phyloP scores from a whole-genome alignment of 2,329 filamentous ascomycete genomes.

The Cladophialophora chaetospira region DNA sequence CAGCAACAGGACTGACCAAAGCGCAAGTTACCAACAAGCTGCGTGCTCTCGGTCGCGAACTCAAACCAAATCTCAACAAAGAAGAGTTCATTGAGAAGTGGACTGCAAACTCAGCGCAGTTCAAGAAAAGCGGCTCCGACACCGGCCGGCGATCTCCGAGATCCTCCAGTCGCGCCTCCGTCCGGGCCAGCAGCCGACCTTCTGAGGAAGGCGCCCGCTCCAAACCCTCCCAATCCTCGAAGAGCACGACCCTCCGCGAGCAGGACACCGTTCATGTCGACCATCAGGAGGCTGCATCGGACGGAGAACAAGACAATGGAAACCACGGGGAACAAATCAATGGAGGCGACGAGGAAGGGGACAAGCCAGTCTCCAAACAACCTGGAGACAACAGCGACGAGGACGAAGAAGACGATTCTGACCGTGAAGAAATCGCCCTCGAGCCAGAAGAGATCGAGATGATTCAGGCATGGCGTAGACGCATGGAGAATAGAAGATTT shows the following conservation, averaged over 20 bases:
- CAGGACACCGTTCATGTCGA: too few relatives aligned
- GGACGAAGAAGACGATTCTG: background rate
- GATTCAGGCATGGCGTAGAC: background rate
- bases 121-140: background rate
- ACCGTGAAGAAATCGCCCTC: background rate
- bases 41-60: background rate
- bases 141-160: background rate
- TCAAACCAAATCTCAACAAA: background rate
- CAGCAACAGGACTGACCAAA: background rate
- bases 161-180: background rate
- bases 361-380: too few relatives aligned
- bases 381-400: background rate
- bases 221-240: background rate
- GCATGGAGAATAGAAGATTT: background rate
- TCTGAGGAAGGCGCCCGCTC: background rate
- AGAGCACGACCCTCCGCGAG: too few relatives aligned
- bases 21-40: background rate
- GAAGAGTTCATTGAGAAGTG: background rate
- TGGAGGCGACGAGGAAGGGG: background rate
- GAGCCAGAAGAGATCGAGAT: background rate
- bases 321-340: background rate
- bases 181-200: background rate
- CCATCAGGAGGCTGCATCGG: background rate
- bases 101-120: background rate
- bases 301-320: background rate